These are phyloP conservation scores for Ulota crispa DNA, from an alignment of 225 moss, liverwort and hornwort species.

Conservation along the genomic window DNA sequence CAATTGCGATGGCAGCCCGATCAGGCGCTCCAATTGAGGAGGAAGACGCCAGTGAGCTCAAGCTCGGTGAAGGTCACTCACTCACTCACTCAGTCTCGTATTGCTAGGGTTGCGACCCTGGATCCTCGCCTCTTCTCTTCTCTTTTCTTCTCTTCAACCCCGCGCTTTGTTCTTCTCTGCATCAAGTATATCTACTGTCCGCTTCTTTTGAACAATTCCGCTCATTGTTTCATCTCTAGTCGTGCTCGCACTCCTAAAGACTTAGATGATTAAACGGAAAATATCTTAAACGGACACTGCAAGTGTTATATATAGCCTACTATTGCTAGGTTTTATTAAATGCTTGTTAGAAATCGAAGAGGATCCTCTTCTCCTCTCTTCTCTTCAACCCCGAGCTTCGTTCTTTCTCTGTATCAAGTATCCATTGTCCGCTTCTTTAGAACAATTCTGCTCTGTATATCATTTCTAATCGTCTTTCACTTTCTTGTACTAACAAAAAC, in stretches of 20 bases:
- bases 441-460: no score
- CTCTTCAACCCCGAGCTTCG: no score
- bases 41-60: slow-evolving; percentile 90
- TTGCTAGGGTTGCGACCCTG: slow-evolving; percentile 15
- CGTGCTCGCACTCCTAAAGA: neutral
- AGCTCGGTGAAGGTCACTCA: slow-evolving; percentile 69
- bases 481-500: no score
- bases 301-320: neutral
- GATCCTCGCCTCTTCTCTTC: no score
- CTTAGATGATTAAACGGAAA: neutral
- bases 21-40: slow-evolving; percentile 70
- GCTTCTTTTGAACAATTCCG: neutral
- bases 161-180: neutral
- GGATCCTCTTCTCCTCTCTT: neutral
- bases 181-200: neutral
- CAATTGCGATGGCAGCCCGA: slow-evolving; percentile 54
- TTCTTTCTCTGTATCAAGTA: no score
- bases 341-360: neutral
- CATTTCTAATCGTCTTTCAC: no score
- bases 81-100: neutral
- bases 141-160: no score
- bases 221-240: neutral
- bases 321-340: neutral
- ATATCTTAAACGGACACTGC: neutral
- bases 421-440: no score